Evolutionary conservation across 1,284 basidiomycete species (phyloP).

Genomic region (Pseudozyma thailandica): DNA sequence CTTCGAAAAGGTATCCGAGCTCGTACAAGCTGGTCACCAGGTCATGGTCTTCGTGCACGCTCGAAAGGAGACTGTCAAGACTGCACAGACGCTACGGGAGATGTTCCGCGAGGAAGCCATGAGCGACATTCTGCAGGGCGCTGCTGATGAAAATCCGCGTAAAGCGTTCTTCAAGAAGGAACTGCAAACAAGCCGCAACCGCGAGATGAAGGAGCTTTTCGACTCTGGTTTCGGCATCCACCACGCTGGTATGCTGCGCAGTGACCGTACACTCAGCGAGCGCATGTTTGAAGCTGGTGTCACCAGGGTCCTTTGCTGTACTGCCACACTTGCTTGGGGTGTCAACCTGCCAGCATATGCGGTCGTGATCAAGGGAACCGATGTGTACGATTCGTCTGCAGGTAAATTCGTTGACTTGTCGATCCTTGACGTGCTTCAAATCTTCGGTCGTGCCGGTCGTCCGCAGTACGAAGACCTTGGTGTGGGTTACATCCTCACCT

Average conservation of each 20-base stretch:
- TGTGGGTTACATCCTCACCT: conserved; percentile 96
- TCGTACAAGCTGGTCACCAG: conserved; percentile 75
- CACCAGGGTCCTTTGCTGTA: conserved; percentile 96
- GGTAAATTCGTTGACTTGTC: conserved; percentile 86
- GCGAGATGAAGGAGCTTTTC: conserved; percentile 96
- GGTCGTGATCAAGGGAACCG: conserved; percentile 95
- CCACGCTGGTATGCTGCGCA: conserved; percentile 96
- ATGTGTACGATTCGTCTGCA: conserved; percentile 76
- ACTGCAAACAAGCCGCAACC: conserved; percentile 84
- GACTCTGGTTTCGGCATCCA: conserved; percentile 94
- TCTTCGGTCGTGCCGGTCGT: conserved; percentile 96
- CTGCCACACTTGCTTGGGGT: conserved; percentile 98
- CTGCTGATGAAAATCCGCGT: conserved; percentile 49
- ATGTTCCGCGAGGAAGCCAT: conserved; percentile 80
- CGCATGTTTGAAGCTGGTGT: conserved; percentile 88
- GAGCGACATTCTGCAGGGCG: conserved; percentile 75
- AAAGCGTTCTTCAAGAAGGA: conserved; percentile 76
- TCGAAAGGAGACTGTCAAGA: conserved; percentile 96
- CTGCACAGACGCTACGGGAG: conserved; percentile 85
- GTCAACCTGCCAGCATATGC: conserved; percentile 99
- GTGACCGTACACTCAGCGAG: conserved; percentile 95
- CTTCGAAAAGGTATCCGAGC: conserved; percentile 77
- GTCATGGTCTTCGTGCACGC: conserved; percentile 99
- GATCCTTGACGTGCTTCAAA: conserved; percentile 92
- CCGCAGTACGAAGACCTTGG: conserved; percentile 95